phyloP scores from a whole-genome alignment of 75 land plant genomes.

The Picea sitchensis region DNA sequence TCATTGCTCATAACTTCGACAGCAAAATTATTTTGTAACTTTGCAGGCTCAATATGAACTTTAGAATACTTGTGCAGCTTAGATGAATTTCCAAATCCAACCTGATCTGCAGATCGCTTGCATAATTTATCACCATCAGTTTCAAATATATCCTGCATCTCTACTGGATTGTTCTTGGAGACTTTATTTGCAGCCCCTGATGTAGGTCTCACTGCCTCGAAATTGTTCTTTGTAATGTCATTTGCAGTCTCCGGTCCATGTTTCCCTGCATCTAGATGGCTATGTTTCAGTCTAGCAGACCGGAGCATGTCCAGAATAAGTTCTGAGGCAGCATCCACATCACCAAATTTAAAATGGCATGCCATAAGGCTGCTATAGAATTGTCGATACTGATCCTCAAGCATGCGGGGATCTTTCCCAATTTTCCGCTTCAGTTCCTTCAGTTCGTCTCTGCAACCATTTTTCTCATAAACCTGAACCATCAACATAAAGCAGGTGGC shows the following conservation, averaged over 20 bases:
- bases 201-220: too few relatives aligned
- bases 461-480: constrained; percentile 44
- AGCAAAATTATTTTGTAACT: constrained; percentile 22
- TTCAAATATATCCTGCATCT: too few relatives aligned
- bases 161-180: background rate
- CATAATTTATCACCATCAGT: constrained; percentile 2
- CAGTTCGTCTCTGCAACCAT: constrained; percentile 49
- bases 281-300: background rate
- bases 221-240: too few relatives aligned
- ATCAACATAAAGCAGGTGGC: constrained; percentile 36
- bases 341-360: constrained; percentile 52
- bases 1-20: constrained; percentile 17
- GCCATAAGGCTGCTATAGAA: constrained; percentile 51
- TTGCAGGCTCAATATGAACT: constrained; percentile 24
- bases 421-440: constrained; percentile 38
- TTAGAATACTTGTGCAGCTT: constrained; percentile 19
- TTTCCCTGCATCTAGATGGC: too few relatives aligned
- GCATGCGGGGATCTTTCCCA: constrained; percentile 20
- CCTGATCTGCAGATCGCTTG: constrained; percentile 15
- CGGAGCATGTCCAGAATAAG: constrained; percentile 25
- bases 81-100: constrained; percentile 23
- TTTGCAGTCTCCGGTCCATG: too few relatives aligned
- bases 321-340: constrained; percentile 51
- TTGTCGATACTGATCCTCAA: constrained; percentile 27
- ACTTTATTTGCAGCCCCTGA: background rate